Conservation (phyloP, 2,329 filamentous ascomycete genomes). For the Aspergillus brasiliensis region DNA sequence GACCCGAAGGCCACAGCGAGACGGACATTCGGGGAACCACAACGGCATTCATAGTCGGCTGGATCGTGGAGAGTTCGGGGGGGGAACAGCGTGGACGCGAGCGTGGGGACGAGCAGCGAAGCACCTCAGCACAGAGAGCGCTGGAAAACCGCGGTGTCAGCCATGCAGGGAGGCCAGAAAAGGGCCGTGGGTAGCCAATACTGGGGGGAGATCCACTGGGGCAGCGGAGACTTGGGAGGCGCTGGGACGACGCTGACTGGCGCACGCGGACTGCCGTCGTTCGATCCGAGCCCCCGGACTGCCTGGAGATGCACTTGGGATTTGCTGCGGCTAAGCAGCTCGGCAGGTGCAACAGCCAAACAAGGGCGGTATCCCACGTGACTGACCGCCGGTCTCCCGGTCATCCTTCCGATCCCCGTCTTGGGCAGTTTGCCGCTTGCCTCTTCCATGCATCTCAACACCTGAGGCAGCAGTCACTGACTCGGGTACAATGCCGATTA, state of each 20-base stretch:
- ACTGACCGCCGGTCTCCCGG: constrained; percentile 24
- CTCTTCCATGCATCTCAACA: no score
- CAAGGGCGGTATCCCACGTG: constrained; percentile 27
- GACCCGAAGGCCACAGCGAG: constrained; percentile 22
- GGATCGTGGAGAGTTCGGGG: constrained; percentile 22
- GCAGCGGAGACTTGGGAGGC: constrained; percentile 12
- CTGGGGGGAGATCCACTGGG: constrained; percentile 6
- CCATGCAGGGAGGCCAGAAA: not conserved
- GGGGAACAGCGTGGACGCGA: constrained; percentile 6
- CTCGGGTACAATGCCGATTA: no score
- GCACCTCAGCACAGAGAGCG: not conserved
- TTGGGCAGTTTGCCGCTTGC: no score
- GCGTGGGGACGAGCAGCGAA: not conserved
- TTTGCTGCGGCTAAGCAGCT: constrained; percentile 12
- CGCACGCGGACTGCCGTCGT: constrained; percentile 27
- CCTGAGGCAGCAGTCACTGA: no score
- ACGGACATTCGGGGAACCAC: constrained; percentile 30
- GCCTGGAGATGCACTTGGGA: constrained; percentile 19
- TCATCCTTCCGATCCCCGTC: no score
- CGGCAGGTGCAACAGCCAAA: constrained; percentile 42
- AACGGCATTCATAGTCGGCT: constrained; percentile 41
- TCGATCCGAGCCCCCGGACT: constrained; percentile 24
- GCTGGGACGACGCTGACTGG: not conserved
- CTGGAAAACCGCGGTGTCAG: not conserved
- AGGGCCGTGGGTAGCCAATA: not conserved